Base-by-base conservation (phyloP, 225 moss, liverwort and hornwort species). In the Straminergon stramineum region DNA sequence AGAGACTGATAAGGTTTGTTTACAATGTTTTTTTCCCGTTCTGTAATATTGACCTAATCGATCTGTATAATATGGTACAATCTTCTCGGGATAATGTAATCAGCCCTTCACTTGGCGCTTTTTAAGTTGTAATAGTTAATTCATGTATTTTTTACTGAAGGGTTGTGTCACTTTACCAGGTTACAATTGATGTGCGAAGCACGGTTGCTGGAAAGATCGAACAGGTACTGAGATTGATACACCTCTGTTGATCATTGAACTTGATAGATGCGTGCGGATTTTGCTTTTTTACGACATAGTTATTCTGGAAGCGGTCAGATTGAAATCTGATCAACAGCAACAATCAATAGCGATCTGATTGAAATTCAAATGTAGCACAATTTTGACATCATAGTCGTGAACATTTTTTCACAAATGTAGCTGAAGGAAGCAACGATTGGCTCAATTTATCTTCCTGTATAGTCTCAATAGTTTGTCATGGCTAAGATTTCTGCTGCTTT, bases 181-280 rank as follows among this genome's bases (percentile, higher is more conserved):
- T 97, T 88, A 98, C 95, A 81, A 96, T 98, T 75, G 97, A 98
- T 91, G 98, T 96, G 88, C 93, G 94, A 82, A 96, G 97, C 88
- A 41, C 94, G 45, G 93, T 94, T 91, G 84, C 94, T 70, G 96
- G 98, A 86, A 94, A 93, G 52, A 92, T 97, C 28, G 92, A 96
- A 89, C 68, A 92, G 95, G 98, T 98, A 88, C 48, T 76, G 11
- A 76, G 35, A 32, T 66, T 62, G 71, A 71, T 37, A 70, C 55
- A 81, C 52, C 30, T 75, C 65, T 69, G 31, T 90, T 58, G 75
- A 17, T 22, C 43, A 62, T 64, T 64, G 62, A 64, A 69, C 81
- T 88, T 60, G 11, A 88, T 55, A 90, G 52, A 32, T 82, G 41
- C 81, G 60, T 43, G 75, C 26, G 23, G 27, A 55, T 78, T 78